These are phyloP conservation scores for Acanthamoeba sp. DNA, from an alignment of 208 protist genomes.

Conservation along the genomic window DNA sequence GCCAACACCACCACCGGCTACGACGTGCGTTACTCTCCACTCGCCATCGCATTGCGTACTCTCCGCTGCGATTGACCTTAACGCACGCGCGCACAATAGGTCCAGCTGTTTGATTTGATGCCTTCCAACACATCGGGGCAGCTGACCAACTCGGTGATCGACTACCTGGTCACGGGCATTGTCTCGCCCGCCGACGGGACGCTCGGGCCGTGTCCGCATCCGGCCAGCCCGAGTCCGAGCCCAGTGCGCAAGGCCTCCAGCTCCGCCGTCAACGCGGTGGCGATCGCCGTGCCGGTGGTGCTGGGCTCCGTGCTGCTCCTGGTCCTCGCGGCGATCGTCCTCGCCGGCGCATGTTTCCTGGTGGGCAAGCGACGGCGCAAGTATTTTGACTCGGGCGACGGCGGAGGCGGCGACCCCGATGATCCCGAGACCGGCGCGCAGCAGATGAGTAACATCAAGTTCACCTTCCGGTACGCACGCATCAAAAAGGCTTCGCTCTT, in stretches of 20 bases:
- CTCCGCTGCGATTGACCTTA: not conserved
- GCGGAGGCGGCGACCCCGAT: not conserved
- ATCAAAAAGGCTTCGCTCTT: too few species aligned
- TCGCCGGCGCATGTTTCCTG: not conserved
- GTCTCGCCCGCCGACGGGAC: not conserved
- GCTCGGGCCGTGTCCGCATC: not conserved
- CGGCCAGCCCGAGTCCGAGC: not conserved
- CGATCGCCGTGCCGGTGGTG: not conserved
- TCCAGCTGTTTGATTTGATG: not conserved
- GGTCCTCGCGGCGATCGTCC: not conserved
- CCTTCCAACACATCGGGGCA: not conserved
- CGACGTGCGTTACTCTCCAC: not conserved
- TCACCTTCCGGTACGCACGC: too few species aligned
- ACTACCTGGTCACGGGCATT: not conserved
- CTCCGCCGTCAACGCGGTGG: not conserved
- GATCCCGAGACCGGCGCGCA: not conserved
- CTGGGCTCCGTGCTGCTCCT: not conserved
- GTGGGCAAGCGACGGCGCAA: slow-evolving; percentile 2
- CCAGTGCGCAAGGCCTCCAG: not conserved
- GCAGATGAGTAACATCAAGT: too few species aligned
- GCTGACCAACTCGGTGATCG: not conserved
- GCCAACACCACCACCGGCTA: not conserved
- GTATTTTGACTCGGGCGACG: not conserved
- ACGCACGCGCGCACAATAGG: not conserved
- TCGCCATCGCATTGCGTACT: not conserved